Conservation (phyloP, 2,329 filamentous ascomycete species). For the Incumbomyces delicatus region DNA sequence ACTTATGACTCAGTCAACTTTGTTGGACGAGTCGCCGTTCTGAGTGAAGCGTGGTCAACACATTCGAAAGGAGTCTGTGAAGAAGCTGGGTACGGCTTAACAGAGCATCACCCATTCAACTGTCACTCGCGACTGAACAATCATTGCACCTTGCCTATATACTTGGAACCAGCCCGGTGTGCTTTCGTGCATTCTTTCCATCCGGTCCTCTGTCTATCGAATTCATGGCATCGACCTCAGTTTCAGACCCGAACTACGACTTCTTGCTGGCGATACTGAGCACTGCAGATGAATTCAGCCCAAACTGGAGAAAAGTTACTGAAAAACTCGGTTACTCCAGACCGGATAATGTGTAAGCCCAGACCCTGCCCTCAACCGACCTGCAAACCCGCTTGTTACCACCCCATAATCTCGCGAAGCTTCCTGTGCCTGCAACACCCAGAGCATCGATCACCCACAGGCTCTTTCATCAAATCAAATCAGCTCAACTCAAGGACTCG, state of each 20-base stretch:
- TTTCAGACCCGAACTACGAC: neutral
- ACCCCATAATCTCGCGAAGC: neutral
- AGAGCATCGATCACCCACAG: neutral
- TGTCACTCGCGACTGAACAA: too few species aligned
- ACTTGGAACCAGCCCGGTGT: too few species aligned
- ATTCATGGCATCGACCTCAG: neutral
- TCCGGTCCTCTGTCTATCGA: neutral
- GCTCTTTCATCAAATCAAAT: neutral
- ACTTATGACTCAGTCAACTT: too few species aligned
- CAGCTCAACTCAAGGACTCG: neutral
- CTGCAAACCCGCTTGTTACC: neutral
- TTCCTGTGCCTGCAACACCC: neutral
- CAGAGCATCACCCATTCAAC: too few species aligned
- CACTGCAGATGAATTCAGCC: neutral
- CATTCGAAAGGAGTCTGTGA: neutral
- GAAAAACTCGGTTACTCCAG: neutral
- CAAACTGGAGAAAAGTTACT: slow-evolving; percentile 1
- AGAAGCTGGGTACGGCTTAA: neutral
- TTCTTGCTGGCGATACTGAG: neutral
- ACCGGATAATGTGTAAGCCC: neutral
- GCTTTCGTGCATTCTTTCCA: too few species aligned
- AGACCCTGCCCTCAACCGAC: neutral
- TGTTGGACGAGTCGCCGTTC: neutral
- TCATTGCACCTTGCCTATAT: too few species aligned
- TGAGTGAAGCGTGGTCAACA: neutral